Percentiles rank a stretch among this genome's conserved stretches.
Conservation (phyloP, 2,329 filamentous ascomycete genomes). For the Coleophoma eucalyptorum region DNA sequence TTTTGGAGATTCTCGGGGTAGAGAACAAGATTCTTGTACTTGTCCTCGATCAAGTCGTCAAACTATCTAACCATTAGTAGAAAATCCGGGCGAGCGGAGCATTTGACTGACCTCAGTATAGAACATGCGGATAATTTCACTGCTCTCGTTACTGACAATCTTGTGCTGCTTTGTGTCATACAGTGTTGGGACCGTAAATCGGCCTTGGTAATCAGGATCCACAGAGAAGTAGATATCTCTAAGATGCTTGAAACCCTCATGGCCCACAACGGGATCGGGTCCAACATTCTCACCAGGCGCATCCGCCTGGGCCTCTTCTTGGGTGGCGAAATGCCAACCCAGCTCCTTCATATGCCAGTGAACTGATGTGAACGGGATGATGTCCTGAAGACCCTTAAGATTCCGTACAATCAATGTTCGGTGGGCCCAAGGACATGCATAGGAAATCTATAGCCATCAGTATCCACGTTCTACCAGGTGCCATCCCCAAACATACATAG, state of each 20-base stretch:
- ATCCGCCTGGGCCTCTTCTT: conserved; percentile 47
- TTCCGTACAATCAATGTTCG: conserved; percentile 80
- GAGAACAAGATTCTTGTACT: conserved; percentile 59
- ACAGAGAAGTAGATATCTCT: conserved; percentile 64
- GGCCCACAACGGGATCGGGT: conserved; percentile 57
- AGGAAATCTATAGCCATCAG: conserved; percentile 38
- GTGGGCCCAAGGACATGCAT: conserved; percentile 63
- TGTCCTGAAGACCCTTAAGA: conserved; percentile 85
- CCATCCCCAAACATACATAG: conserved; percentile 67
- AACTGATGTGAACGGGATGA: conserved; percentile 51
- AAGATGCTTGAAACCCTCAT: conserved; percentile 62
- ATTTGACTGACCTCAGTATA: conserved; percentile 67
- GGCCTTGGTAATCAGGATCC: conserved; percentile 60
- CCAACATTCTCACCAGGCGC: conserved; percentile 58
- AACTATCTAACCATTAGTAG: conserved; percentile 81
- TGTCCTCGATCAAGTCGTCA: conserved; percentile 60
- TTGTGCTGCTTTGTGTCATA: conserved; percentile 61
- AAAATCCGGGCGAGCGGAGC: conserved; percentile 71
- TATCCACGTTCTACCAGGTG: conserved; percentile 58
- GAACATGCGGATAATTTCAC: conserved; percentile 82
- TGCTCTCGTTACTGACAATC: conserved; percentile 80
- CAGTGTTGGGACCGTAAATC: conserved; percentile 67
- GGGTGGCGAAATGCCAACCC: conserved; percentile 63
- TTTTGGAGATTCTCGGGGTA: conserved; percentile 61
- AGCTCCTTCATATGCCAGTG: conserved; percentile 63